Evolutionary conservation across 192 early-diverging fungal species (phyloP).

Genomic region (Coemansia sp.): DNA sequence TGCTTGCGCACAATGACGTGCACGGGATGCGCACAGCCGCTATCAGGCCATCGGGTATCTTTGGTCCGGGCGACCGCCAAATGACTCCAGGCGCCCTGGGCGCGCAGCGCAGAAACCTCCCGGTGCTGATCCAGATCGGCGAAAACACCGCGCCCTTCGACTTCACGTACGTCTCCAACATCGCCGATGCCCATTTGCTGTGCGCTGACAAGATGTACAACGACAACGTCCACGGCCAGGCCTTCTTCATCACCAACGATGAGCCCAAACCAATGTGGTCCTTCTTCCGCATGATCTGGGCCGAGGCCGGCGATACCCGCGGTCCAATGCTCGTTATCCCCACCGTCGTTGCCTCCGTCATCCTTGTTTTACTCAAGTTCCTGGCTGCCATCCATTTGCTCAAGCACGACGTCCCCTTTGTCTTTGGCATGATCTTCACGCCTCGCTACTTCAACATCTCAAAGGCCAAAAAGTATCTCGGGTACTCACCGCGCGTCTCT

Average conservation of each 20-base stretch:
- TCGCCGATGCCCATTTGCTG: constrained; percentile 87
- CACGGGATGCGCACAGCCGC: constrained; percentile 67
- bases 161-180: constrained; percentile 92
- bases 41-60: constrained; percentile 87
- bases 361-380: constrained; percentile 61
- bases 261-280: constrained; percentile 90
- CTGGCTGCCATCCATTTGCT: constrained; percentile 60
- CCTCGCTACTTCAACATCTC: constrained; percentile 86
- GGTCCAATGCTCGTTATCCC: constrained; percentile 63
- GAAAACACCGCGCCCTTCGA: constrained; percentile 81
- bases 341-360: constrained; percentile 65
- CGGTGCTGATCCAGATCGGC: constrained; percentile 75
- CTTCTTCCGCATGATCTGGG: constrained; percentile 71
- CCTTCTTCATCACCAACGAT: constrained; percentile 91
- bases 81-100: constrained; percentile 65
- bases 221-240: constrained; percentile 58
- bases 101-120: constrained; percentile 62
- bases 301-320: constrained; percentile 56
- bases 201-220: constrained; percentile 74
- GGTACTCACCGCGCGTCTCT: constrained; percentile 61
- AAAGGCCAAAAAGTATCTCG: constrained; percentile 74
- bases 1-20: constrained; percentile 70
- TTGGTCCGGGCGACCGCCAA: constrained; percentile 83
- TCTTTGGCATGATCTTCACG: constrained; percentile 74
- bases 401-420: constrained; percentile 73